phyloP scores from a whole-genome alignment of 208 protist genomes.

The Wallacemonas sp. region DNA sequence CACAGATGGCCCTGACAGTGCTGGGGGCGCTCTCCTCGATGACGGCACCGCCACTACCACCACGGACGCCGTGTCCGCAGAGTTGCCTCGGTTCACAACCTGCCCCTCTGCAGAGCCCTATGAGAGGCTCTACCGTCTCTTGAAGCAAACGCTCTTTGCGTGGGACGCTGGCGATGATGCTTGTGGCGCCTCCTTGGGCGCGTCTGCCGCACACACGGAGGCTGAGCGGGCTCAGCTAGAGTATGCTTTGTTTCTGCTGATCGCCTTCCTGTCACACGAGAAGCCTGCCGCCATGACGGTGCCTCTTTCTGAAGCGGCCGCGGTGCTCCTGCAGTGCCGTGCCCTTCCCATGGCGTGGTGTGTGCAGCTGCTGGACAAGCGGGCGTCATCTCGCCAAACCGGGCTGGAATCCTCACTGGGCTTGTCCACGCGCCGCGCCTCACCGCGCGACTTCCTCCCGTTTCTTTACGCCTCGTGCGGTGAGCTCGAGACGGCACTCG shows the following conservation, averaged over 20 bases:
- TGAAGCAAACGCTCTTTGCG: constrained; percentile 5
- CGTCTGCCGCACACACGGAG: no score
- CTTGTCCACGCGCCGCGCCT: no score
- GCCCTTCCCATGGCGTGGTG: constrained; percentile 20
- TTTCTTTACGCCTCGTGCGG: constrained; percentile 23
- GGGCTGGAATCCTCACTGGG: no score
- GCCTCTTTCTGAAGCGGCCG: constrained; percentile 12
- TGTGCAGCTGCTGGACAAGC: not conserved
- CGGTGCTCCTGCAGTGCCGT: constrained; percentile 12
- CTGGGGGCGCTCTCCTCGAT: no score
- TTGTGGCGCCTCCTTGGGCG: no score
- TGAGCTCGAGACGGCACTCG: constrained; percentile 24
- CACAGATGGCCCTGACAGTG: no score
- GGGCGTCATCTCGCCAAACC: no score
- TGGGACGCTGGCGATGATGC: not conserved
- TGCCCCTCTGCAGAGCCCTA: constrained; percentile 21
- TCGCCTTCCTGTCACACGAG: constrained; percentile 12
- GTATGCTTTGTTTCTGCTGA: constrained; percentile 37
- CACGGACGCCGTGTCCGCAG: not conserved
- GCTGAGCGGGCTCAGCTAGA: constrained; percentile 19
- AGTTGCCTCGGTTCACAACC: constrained; percentile 13
- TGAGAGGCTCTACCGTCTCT: constrained; percentile 21
- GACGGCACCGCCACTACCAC: no score
- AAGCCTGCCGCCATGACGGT: constrained; percentile 5
- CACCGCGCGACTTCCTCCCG: constrained; percentile 16